Percentiles rank a stretch among this genome's conserved stretches.
Conservation (phyloP, 164 flowering plant species). For the Echeveria elegans region DNA sequence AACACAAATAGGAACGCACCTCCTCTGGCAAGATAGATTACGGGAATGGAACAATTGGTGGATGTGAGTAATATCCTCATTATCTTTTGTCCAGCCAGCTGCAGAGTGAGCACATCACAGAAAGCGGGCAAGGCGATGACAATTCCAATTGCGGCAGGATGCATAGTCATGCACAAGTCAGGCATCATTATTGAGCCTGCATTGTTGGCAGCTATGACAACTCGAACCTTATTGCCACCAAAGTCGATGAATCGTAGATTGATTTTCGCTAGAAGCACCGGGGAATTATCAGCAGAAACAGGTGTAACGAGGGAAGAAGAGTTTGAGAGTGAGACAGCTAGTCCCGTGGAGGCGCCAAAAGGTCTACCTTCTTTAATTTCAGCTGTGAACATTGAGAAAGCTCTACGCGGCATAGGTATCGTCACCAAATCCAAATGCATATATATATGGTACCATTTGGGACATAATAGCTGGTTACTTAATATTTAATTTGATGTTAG, state of each 20-base stretch:
- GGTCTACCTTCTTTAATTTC: slow-evolving; percentile 58
- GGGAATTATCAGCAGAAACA: slow-evolving; percentile 19
- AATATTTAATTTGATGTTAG: slow-evolving; percentile 16
- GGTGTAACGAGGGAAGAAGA: slow-evolving; percentile 18
- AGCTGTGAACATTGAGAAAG: slow-evolving; percentile 61
- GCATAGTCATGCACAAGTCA: background rate
- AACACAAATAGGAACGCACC: too few species aligned
- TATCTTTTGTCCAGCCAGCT: background rate
- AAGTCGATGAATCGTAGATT: background rate
- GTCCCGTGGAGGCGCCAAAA: slow-evolving; percentile 33
- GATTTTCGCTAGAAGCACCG: slow-evolving; percentile 17
- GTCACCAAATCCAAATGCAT: background rate
- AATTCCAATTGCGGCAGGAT: background rate
- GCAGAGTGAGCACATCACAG: background rate
- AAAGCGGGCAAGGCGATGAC: background rate
- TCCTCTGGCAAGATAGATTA: too few species aligned
- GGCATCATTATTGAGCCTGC: background rate
- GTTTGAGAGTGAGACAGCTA: slow-evolving; percentile 12
- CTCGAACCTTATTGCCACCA: background rate
- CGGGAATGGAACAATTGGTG: background rate
- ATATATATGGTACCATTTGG: too few species aligned
- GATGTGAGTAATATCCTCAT: background rate
- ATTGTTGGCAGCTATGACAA: background rate
- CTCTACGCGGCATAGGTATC: slow-evolving; percentile 83
- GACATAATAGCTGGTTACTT: background rate